Conservation (phyloP, 1,284 basidiomycete genomes). For the Gastroboletus turbinatus region DNA sequence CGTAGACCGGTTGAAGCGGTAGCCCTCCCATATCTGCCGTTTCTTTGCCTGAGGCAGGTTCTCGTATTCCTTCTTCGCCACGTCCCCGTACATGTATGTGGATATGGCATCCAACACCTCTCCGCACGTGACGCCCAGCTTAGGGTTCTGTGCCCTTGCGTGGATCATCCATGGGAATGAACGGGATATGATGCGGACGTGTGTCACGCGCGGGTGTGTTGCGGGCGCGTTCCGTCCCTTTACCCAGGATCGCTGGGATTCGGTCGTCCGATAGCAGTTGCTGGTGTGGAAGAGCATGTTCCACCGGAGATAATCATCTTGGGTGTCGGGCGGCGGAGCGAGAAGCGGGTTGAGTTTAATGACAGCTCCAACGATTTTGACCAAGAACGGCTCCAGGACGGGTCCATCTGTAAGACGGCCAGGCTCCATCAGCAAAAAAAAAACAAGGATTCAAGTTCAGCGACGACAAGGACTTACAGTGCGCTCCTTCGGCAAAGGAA, state of each 20-base stretch:
- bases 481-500: conserved; percentile 30
- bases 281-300: conserved; percentile 69
- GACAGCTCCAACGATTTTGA: conserved; percentile 46
- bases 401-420: conserved; percentile 57
- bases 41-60: conserved; percentile 36
- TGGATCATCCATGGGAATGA: conserved; percentile 60
- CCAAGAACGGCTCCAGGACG: conserved; percentile 61
- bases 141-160: conserved; percentile 47
- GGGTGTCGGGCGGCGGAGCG: conserved; percentile 45
- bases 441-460: neutral
- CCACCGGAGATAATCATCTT: conserved; percentile 61
- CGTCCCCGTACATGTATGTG: conserved; percentile 48
- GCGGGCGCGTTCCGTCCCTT: conserved; percentile 69
- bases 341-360: conserved; percentile 63
- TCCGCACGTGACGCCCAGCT: conserved; percentile 67
- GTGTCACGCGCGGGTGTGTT: conserved; percentile 64
- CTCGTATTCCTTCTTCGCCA: conserved; percentile 52
- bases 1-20: conserved; percentile 63
- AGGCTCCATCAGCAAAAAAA: conserved; percentile 13
- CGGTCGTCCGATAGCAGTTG: conserved; percentile 60
- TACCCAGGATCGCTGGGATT: conserved; percentile 64
- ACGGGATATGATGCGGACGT: conserved; percentile 51
- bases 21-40: conserved; percentile 47
- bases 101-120: conserved; percentile 65
- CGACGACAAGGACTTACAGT: conserved; percentile 24